phyloP scores from a whole-genome alignment of 805 yeast genomes.

The Lipomyces lipofer region DNA sequence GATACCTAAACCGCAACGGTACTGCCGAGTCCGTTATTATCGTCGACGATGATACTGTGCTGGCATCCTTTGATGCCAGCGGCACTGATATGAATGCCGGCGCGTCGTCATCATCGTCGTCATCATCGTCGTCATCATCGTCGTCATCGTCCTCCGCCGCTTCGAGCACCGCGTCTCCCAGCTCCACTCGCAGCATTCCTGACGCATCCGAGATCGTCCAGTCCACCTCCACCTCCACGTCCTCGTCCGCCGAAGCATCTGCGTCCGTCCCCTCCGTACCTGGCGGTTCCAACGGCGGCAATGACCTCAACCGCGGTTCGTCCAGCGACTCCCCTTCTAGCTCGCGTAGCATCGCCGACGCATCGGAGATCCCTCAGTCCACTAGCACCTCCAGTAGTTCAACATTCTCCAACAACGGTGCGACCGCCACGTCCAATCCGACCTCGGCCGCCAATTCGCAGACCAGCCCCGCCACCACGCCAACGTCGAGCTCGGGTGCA shows the following conservation, averaged over 20 bases:
- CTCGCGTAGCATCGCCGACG: slow-evolving; percentile 6
- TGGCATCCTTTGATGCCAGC: slow-evolving; percentile 61
- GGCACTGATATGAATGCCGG: slow-evolving; percentile 62
- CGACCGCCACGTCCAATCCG: background rate
- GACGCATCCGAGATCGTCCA: background rate
- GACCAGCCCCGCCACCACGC: background rate
- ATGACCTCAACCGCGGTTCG: slow-evolving; percentile 6
- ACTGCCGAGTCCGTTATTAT: slow-evolving; percentile 57
- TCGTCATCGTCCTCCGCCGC: slow-evolving; percentile 14
- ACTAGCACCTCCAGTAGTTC: background rate
- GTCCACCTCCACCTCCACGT: slow-evolving; percentile 13
- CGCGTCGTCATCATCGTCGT: slow-evolving; percentile 29
- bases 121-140: slow-evolving; percentile 21
- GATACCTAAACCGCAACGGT: slow-evolving; percentile 52
- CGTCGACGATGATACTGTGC: slow-evolving; percentile 60
- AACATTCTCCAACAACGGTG: background rate
- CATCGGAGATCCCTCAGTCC: background rate
- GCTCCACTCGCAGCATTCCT: slow-evolving; percentile 16
- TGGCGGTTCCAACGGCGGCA: slow-evolving; percentile 20
- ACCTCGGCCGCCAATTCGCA: background rate
- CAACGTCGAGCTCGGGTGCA: background rate
- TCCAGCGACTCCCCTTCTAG: slow-evolving; percentile 12
- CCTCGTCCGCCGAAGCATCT: slow-evolving; percentile 7
- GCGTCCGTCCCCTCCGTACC: slow-evolving; percentile 11
- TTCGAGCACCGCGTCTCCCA: slow-evolving; percentile 13